Base-by-base conservation (phyloP, 2,329 filamentous ascomycete genomes). In the Pseudocercospora vitis region DNA sequence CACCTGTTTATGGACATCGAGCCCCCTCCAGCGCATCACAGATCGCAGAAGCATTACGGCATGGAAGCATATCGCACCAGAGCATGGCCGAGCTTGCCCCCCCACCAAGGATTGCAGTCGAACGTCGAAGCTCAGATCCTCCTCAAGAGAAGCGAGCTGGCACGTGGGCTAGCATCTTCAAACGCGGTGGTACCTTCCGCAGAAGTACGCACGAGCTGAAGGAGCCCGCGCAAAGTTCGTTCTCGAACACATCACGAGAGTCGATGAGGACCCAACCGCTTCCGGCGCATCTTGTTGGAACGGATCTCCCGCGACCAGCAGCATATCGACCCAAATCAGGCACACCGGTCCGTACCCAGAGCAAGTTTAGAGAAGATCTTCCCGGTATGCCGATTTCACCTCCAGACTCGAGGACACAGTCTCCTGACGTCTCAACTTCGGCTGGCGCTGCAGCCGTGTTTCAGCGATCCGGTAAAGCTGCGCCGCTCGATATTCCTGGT, bases 321-420 rank as follows among this genome's bases (percentile, higher is more conserved):
- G 70, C 65, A 46, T 70, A 75, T 28, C 76, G 78, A 53, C 71
- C 76, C 51, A 74, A 75, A 40, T 78, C 80, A 16, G 78, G 76
- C 32, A 76, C 85, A 4, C 87, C 90, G 4, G 87, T 88, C 65
- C 84, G 91, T 52, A 94, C 90, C 3, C 86, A 89, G 71, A 96
- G 91, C 31, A 91, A 89, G 52, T 97, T 97, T 74, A 83, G 88
- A 45, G 92, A 97, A 74, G 91, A 96, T 66, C 79, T 96, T 9
- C 91, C 91, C 3, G 92, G 96, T 67, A 80, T 90, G 48, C 88
- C 89, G 1, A 72, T 91, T 9, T 94, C 91, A n/a, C 89, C 90
- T 7, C 89, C 91, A 7, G 87, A 89, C 58, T 95, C 91, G 0
- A 81, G 88, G 21, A 76, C 91, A 21, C 87, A 90, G 58, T 91